Conservation (phyloP, 1,284 basidiomycete genomes). For the Pholiota adiposa region DNA sequence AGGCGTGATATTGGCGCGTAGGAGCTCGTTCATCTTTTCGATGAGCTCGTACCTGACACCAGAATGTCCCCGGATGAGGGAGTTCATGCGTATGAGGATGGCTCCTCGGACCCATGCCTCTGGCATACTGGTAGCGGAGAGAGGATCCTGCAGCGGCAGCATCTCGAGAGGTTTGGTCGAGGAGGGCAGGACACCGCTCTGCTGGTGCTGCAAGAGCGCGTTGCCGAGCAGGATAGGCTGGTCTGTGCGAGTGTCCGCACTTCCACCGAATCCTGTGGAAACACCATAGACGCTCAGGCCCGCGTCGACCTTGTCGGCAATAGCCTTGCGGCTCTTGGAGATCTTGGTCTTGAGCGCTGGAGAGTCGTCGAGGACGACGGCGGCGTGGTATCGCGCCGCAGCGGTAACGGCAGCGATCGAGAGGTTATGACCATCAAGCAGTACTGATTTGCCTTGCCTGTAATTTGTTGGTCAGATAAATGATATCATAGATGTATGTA, state of each 20-base stretch:
- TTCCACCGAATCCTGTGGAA: conserved; percentile 83
- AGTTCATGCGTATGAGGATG: conserved; percentile 87
- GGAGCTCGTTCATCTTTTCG: conserved; percentile 76
- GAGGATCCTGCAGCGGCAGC: conserved; percentile 67
- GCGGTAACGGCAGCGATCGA: conserved; percentile 78
- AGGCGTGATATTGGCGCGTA: conserved; percentile 77
- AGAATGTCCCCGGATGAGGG: conserved; percentile 86
- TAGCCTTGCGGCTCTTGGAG: conserved; percentile 60
- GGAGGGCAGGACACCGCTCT: conserved; percentile 68
- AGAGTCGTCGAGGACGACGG: conserved; percentile 57
- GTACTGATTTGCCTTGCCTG: conserved; percentile 63
- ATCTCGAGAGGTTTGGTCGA: conserved; percentile 46
- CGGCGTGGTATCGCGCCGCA: conserved; percentile 63
- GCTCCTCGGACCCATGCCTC: conserved; percentile 90
- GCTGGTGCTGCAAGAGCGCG: conserved; percentile 82
- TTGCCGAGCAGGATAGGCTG: conserved; percentile 71
- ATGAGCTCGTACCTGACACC: conserved; percentile 84
- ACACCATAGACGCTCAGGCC: conserved; percentile 81
- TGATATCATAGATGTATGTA: neutral
- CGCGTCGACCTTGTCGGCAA: conserved; percentile 68
- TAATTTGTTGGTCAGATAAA: conserved; percentile 9
- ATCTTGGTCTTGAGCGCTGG: conserved; percentile 53
- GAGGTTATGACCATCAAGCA: conserved; percentile 71
- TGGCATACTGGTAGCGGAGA: conserved; percentile 81
- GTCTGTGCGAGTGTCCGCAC: conserved; percentile 69